Evolutionary conservation across 768 basidiomycete species (phyloP).

Genomic region (Suillus bovinus): DNA sequence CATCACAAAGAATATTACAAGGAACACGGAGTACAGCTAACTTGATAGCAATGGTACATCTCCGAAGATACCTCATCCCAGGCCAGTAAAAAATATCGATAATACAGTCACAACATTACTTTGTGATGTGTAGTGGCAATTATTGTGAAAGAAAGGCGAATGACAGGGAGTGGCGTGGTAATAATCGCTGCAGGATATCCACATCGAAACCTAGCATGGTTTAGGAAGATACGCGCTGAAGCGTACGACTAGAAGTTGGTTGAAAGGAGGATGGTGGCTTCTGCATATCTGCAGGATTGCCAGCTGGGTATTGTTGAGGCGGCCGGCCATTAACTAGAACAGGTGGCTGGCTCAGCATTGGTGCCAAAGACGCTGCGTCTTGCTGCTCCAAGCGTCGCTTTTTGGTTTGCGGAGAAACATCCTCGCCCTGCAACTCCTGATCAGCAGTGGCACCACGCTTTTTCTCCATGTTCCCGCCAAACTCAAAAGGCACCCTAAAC

Average conservation of each 20-base stretch:
- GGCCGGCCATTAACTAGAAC: slow-evolving; percentile 30
- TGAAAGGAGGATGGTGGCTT: not conserved
- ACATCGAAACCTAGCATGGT: no score
- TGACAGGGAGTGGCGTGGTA: not conserved
- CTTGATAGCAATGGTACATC: not conserved
- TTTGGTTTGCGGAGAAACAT: slow-evolving; percentile 25
- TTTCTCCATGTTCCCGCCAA: slow-evolving; percentile 19
- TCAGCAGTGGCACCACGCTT: slow-evolving; percentile 23
- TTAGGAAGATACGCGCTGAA: not conserved
- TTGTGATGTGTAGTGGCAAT: not conserved
- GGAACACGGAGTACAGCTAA: not conserved
- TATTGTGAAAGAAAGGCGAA: not conserved
- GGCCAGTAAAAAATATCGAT: not conserved
- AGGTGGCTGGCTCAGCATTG: slow-evolving; percentile 15
- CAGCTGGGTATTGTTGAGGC: slow-evolving; percentile 32
- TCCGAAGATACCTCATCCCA: not conserved
- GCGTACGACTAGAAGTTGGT: not conserved
- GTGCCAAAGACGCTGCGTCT: not conserved
- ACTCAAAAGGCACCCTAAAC: slow-evolving; percentile 16
- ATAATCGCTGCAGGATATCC: not conserved
- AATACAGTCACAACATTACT: slow-evolving; percentile 5
- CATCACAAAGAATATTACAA: not conserved
- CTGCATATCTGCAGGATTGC: slow-evolving; percentile 12
- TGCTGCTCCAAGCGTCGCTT: slow-evolving; percentile 25
- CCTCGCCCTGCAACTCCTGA: slow-evolving; percentile 12